A percentile compares a stretch with the other conserved stretches of the same genome.
Conservation (phyloP, 177 flowering plant genomes). For the Vitis hybrid region DNA sequence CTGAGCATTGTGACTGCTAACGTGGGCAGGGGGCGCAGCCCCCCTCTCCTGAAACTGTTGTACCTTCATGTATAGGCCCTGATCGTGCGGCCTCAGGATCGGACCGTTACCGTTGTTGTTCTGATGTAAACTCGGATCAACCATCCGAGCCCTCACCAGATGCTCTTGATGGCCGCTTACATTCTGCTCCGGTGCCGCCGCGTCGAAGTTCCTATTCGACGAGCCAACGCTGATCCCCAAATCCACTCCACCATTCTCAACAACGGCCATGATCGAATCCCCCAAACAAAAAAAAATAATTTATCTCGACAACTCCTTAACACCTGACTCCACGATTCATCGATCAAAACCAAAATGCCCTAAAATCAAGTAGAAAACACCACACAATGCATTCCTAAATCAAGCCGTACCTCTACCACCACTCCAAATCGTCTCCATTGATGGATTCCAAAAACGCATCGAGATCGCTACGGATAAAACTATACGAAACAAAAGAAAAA, state of each 20-base stretch:
- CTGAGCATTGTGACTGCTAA: background rate
- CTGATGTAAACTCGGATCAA: conserved; percentile 16
- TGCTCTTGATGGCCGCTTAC: conserved; percentile 29
- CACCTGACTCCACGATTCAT: background rate
- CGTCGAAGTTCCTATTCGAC: conserved; percentile 27
- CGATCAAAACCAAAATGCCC: background rate
- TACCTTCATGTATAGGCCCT: conserved; percentile 26
- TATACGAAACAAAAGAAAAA: conserved; percentile 2
- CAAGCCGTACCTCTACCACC: background rate
- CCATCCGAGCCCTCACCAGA: conserved; percentile 16
- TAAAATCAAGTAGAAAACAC: background rate
- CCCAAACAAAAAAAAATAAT: background rate
- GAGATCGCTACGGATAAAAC: conserved; percentile 23
- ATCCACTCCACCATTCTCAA: conserved; percentile 49
- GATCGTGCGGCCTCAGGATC: conserved; percentile 19
- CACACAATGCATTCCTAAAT: background rate
- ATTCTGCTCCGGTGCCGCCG: conserved; percentile 16
- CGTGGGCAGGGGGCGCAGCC: background rate
- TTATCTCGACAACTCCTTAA: too few species aligned
- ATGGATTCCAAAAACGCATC: conserved; percentile 10
- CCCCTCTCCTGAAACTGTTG: conserved; percentile 9
- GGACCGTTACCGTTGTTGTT: conserved; percentile 1
- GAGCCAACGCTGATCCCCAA: conserved; percentile 33
- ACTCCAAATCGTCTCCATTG: conserved; percentile 24
- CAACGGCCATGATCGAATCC: conserved; percentile 55